Conservation (phyloP, 2,329 filamentous ascomycete species). For the Leptodontidium sp. region DNA sequence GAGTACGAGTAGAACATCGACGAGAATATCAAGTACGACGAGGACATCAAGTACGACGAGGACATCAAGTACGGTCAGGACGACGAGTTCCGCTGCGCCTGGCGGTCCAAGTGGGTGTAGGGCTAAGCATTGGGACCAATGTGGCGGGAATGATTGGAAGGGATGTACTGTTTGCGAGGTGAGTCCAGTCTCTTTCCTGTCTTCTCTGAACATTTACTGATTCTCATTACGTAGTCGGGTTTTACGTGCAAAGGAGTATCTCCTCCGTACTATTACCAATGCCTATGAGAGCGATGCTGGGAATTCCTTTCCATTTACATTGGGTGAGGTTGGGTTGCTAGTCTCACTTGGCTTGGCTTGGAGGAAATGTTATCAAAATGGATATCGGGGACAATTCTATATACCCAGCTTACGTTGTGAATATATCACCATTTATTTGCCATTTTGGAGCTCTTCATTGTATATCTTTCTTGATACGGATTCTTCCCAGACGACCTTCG, state of each 20-base stretch:
- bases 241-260: constrained; percentile 31
- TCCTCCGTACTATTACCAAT: constrained; percentile 34
- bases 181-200: neutral
- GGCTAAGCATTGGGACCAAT: constrained; percentile 35
- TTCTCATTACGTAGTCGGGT: constrained; percentile 11
- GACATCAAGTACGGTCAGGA: neutral
- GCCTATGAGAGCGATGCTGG: constrained; percentile 21
- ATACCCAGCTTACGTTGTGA: neutral
- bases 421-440: neutral
- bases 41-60: neutral
- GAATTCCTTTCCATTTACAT: neutral
- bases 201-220: neutral
- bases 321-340: neutral
- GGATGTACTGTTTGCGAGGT: constrained; percentile 36
- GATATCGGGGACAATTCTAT: neutral
- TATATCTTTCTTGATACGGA: too few relatives aligned
- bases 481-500: too few relatives aligned
- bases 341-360: neutral
- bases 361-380: neutral
- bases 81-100: neutral
- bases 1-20: neutral
- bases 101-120: constrained; percentile 22
- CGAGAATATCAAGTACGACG: neutral
- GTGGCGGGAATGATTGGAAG: constrained; percentile 36
- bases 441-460: too few relatives aligned